Conservation (phyloP, 2,329 filamentous ascomycete species). For the Sporothrix schenckii region DNA sequence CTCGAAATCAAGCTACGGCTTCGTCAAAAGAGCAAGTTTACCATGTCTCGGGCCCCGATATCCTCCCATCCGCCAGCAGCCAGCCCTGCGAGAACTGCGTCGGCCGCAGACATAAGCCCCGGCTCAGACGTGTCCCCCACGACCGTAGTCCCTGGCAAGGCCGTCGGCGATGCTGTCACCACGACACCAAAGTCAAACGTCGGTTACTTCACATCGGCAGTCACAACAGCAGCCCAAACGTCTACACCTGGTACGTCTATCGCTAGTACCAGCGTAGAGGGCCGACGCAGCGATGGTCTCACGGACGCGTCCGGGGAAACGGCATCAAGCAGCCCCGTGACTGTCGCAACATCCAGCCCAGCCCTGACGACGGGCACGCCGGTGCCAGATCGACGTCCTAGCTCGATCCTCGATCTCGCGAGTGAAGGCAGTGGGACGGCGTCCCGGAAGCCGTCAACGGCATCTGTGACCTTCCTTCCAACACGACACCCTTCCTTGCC, state of each 20-base stretch:
- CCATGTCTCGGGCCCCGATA: neutral
- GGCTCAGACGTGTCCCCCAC: slow-evolving; percentile 52
- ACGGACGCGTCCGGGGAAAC: slow-evolving; percentile 27
- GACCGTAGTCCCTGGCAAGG: slow-evolving; percentile 39
- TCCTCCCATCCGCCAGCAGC: neutral
- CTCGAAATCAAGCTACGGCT: neutral
- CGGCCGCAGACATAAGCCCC: slow-evolving; percentile 41
- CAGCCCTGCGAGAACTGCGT: slow-evolving; percentile 22
- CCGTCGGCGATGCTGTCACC: slow-evolving; percentile 35
- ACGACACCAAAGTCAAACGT: slow-evolving; percentile 27
- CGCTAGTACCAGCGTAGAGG: slow-evolving; percentile 17
- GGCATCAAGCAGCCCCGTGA: slow-evolving; percentile 26
- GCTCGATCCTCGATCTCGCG: slow-evolving; percentile 41
- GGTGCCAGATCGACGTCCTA: neutral
- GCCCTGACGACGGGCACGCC: neutral
- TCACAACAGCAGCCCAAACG: slow-evolving; percentile 10
- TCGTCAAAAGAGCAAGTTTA: too few species aligned
- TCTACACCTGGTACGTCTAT: slow-evolving; percentile 24
- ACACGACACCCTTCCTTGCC: slow-evolving; percentile 51
- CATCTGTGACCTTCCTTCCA: slow-evolving; percentile 54
- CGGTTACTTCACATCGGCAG: slow-evolving; percentile 40
- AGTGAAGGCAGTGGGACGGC: slow-evolving; percentile 44
- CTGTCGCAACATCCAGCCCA: slow-evolving; percentile 13
- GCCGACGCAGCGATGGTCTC: slow-evolving; percentile 17
- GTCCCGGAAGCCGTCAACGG: slow-evolving; percentile 52